These are phyloP conservation scores for Cryptococcus sp. DNA, from an alignment of 1,284 basidiomycete species.

Conservation along the genomic window DNA sequence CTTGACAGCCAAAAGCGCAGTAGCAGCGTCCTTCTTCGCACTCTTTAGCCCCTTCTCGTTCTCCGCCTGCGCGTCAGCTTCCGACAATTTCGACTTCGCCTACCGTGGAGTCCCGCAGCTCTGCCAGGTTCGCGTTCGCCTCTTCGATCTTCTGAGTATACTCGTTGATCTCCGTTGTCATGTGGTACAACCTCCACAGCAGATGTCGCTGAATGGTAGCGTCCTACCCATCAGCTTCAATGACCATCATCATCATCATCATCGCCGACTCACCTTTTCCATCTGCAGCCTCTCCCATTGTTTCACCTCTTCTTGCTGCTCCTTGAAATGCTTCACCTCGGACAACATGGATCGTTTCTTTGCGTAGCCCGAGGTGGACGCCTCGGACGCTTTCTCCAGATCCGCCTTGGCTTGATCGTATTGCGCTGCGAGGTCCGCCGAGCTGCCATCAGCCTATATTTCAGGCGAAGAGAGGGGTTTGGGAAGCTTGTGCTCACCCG, in stretches of 20 bases:
- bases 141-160: constrained; percentile 65
- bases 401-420: constrained; percentile 85
- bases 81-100: constrained; percentile 7
- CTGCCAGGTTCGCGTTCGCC: constrained; percentile 64
- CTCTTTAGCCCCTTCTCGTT: constrained; percentile 68
- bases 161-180: constrained; percentile 70
- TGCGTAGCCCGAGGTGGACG: constrained; percentile 87
- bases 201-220: constrained; percentile 72
- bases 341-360: constrained; percentile 88
- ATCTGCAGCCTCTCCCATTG: constrained; percentile 73
- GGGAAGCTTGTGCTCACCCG: constrained; percentile 51
- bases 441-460: constrained; percentile 47
- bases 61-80: constrained; percentile 41
- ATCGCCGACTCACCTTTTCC: constrained; percentile 55
- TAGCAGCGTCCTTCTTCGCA: constrained; percentile 72
- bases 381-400: constrained; percentile 85
- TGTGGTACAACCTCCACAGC: constrained; percentile 85
- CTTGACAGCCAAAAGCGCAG: constrained; percentile 63
- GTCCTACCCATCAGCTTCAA: constrained; percentile 53
- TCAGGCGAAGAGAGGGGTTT: too few relatives aligned
- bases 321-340: constrained; percentile 95
- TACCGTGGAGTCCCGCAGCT: constrained; percentile 62
- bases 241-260: neutral
- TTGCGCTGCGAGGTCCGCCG: constrained; percentile 77
- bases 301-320: constrained; percentile 91